Evolutionary conservation across 106 monocot genomes (phyloP), one percentile per base, ranked within the genome.

Genomic region (Allium cepa): DNA sequence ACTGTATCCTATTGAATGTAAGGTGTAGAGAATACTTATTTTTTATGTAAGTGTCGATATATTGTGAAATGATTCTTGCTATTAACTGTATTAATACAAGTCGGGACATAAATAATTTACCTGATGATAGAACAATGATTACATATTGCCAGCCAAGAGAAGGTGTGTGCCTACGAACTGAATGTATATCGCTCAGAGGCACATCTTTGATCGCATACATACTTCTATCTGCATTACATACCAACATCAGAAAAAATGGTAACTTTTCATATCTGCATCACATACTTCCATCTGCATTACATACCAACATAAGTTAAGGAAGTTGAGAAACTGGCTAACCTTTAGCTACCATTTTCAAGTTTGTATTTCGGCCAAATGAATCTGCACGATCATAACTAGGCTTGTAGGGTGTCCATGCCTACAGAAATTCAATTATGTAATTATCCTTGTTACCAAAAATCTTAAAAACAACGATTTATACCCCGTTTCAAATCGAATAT

Each of bases 41-140:
- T 36, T 36, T 22, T 22, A 22, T 22, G 22, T 36, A 36, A 4
- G 36, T 36, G 36, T 1, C 36, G 4, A 36, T 36, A 36, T 36
- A 36, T 36, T 5, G 36, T 36, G 36, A 36, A 36, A 36, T 5
- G 36, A 64, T 17, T 48, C 64, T 64, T 49, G 49, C 47, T 17
- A 17, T 8, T 46, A 49, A 8, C 16, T 47, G 18, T 46, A 64
- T 48, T 64, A 49, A 64, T 49, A 49, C 14, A 17, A 47, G n/a
- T 46, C 11, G 12, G 7, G 49, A 64, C 49, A 49, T 48, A 16
- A n/a, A 49, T 17, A 50, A 60, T 65, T 49, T 64, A 88, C 96
- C 96, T 78, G 96, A 96, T 74, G 85, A 88, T 17, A 96, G 72
- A 71, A 96, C 83, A 72, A 96, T 75, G 68, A 96, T 96, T 62